A percentile compares a stretch with the other conserved stretches of the same genome.
Evolutionary conservation across 495 filamentous ascomycete genomes (phyloP).

Genomic region (Filosporella fistucella): DNA sequence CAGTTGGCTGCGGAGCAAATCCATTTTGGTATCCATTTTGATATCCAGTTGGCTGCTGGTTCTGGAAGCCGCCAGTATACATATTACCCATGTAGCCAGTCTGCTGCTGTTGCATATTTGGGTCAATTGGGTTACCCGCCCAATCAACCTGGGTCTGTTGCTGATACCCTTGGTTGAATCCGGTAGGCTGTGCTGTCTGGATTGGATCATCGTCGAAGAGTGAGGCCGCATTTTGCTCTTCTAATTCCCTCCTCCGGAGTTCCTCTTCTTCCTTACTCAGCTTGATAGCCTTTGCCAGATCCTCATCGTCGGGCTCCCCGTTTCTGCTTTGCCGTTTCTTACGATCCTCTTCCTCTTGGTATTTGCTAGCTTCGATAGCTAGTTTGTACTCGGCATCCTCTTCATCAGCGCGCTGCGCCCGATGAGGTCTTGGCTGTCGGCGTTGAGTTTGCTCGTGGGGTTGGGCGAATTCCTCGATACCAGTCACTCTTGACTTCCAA

Average conservation of each 20-base stretch:
- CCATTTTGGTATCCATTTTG: constrained; percentile 32
- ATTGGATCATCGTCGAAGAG: constrained; percentile 82
- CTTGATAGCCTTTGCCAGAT: constrained; percentile 91
- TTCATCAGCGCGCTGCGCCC: constrained; percentile 56
- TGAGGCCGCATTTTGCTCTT: constrained; percentile 79
- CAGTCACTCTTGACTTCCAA: constrained; percentile 95
- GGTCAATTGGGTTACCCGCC: constrained; percentile 87
- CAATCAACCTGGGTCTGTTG: constrained; percentile 94
- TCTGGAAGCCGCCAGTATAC: constrained; percentile 56
- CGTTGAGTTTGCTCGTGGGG: constrained; percentile 35
- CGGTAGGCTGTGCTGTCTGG: constrained; percentile 65
- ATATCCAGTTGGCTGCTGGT: constrained; percentile 58
- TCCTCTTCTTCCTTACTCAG: constrained; percentile 91
- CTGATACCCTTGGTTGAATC: constrained; percentile 94
- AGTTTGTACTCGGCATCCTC: constrained; percentile 91
- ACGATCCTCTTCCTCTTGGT: constrained; percentile 90
- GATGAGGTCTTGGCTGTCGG: constrained; percentile 35
- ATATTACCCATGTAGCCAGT: constrained; percentile 79
- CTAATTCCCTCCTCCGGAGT: constrained; percentile 78
- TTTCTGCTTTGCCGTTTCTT: constrained; percentile 70
- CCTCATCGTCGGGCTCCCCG: constrained; percentile 53
- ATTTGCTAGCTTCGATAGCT: constrained; percentile 94
- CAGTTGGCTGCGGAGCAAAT: constrained; percentile 59
- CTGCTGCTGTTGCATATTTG: constrained; percentile 62
- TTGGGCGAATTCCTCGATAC: constrained; percentile 76